Conservation (phyloP, 805 yeast genomes). For the Clavispora santaluciae region DNA sequence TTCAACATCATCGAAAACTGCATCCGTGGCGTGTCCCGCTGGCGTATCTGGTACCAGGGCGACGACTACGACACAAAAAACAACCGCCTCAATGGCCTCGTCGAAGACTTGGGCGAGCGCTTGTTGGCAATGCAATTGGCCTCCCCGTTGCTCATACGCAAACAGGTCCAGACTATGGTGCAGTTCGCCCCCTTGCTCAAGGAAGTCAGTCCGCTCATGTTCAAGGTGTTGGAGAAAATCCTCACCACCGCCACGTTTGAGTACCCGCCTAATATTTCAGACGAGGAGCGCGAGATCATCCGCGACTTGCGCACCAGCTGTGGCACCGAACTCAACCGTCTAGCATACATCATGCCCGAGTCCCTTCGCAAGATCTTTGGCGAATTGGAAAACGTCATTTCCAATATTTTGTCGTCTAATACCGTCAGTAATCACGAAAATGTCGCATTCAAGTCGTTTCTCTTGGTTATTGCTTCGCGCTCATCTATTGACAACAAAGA, state of each 20-base stretch:
- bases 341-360: slow-evolving; percentile 94
- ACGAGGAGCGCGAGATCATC: slow-evolving; percentile 72
- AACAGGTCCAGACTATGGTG: slow-evolving; percentile 86
- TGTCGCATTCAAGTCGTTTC: slow-evolving; percentile 88
- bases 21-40: slow-evolving; percentile 86
- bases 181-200: slow-evolving; percentile 89
- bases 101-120: slow-evolving; percentile 69
- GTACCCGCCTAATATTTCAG: slow-evolving; percentile 61
- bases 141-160: slow-evolving; percentile 77
- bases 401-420: slow-evolving; percentile 58
- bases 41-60: slow-evolving; percentile 87
- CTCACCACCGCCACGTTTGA: slow-evolving; percentile 80
- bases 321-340: slow-evolving; percentile 89
- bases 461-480: slow-evolving; percentile 87
- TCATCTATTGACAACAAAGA: slow-evolving; percentile 68
- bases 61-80: slow-evolving; percentile 51
- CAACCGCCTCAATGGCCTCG: slow-evolving; percentile 45
- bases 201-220: slow-evolving; percentile 69
- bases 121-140: slow-evolving; percentile 69
- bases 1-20: slow-evolving; percentile 85
- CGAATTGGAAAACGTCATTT: slow-evolving; percentile 78
- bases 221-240: slow-evolving; percentile 78
- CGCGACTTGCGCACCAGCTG: slow-evolving; percentile 86
- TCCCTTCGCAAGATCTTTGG: slow-evolving; percentile 73
- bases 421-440: slow-evolving; percentile 86